phyloP scores from a whole-genome alignment of 345 rosid genomes.

The Euphorbia peplus region DNA sequence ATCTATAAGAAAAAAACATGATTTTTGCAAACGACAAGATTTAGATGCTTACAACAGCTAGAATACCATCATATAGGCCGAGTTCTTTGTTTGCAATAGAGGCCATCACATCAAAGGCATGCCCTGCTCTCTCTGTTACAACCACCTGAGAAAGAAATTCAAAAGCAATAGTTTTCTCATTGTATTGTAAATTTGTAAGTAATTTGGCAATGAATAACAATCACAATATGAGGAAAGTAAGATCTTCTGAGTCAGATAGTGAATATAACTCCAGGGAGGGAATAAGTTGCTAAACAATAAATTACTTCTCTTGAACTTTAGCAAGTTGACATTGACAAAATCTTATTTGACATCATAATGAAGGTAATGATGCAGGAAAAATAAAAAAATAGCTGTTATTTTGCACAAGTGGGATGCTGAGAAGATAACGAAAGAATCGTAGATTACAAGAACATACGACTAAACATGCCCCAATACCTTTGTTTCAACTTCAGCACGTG shows the following conservation, averaged over 20 bases:
- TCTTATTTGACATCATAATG: neutral
- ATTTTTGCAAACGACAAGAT: slow-evolving; percentile 8
- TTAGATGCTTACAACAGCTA: slow-evolving; percentile 69
- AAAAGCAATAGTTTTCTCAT: slow-evolving; percentile 1
- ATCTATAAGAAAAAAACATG: neutral
- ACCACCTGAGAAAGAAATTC: slow-evolving; percentile 52
- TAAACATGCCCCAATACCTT: slow-evolving; percentile 41
- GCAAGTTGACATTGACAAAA: neutral
- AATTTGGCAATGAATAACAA: neutral
- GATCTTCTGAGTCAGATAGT: neutral
- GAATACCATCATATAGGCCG: slow-evolving; percentile 65
- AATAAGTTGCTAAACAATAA: neutral
- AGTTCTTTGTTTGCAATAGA: slow-evolving; percentile 58
- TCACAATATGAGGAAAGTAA: neutral
- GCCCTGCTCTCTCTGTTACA: slow-evolving; percentile 78
- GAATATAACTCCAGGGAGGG: neutral
- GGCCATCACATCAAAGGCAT: slow-evolving; percentile 76
- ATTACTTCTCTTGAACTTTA: neutral
- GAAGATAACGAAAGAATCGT: neutral
- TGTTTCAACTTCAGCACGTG: slow-evolving; percentile 58
- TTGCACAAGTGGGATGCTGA: slow-evolving; percentile 1
- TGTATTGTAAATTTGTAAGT: neutral
- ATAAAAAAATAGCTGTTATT: neutral
- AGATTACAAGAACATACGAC: neutral
- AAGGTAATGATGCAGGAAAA: slow-evolving; percentile 1